Evolutionary conservation across 2,329 filamentous ascomycete species (phyloP), one percentile per base, ranked within the genome.

Genomic region (Aspergillus ibericus): DNA sequence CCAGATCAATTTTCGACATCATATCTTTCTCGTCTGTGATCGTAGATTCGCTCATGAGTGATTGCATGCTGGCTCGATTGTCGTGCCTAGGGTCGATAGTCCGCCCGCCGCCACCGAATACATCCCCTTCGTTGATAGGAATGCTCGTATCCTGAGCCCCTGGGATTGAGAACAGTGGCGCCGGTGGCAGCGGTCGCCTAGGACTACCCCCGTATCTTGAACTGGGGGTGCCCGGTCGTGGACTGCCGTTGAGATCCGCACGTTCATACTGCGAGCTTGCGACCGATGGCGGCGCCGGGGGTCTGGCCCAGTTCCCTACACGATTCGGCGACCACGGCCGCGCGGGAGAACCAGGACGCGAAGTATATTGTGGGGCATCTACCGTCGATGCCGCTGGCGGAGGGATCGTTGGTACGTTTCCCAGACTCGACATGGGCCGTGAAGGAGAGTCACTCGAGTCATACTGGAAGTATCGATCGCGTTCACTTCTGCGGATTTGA

Each of bases 191-290:
- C 3, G 93, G 93, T 56, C 93, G 85, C 66, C 92, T 86, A 10
- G 93, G 91, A 70, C 92, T 96, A 3, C 92, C 90, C 18, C 92
- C 90, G 73, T 98, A 97, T 72, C 87, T 84, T 2, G 92, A 93
- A 0, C 92, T 92, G 1, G 93, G 92, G 0, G 93, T 97, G 5
- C 93, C 93, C 1, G 95, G 93, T 59, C 95, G 82, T 6, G 95
- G 93, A 61, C 86, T 93, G 50, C 95, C 95, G 69, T 98, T 93
- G 59, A 98, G 77, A 67, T 97, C 93, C 20, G 88, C 83, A 0
- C 92, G 91, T 75, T 98, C 95, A 75, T 95, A 98, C 4, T 87
- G 83, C 22, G 88, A 80, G 64, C 82, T 87, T 0, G 87, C 85
- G 1, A 74, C 70, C 0, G 75, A 76, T 1, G 90, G 85, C 1